Base-by-base conservation (phyloP, 2,329 filamentous ascomycete species). In the Phyllosticta citrichinensis region DNA sequence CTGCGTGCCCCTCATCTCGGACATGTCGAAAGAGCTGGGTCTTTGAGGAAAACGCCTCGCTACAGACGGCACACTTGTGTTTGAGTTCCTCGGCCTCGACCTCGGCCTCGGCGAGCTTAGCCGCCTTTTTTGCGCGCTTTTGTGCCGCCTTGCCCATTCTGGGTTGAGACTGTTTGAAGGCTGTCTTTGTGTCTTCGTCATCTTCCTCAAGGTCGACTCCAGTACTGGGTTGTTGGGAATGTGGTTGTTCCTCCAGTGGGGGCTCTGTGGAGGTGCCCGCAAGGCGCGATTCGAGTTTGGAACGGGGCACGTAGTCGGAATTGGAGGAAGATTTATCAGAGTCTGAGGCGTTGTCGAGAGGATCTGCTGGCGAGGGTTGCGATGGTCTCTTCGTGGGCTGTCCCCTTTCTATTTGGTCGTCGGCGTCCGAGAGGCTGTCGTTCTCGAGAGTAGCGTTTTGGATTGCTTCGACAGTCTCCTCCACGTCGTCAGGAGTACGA, bases 1-100 rank as follows among this genome's bases (percentile, higher is more conserved):
- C 82, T 5, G 86, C 87, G 75, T 94, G 89, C 10, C 76, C 76
- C 19, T 82, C 74, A 10, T 85, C 81, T 64, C 84, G 83, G 62
- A 94, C 80, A 71, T 95, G 91, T 58, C 82, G 77, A 70, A 93
- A 93, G n/a, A 95, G 74, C 65, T 84, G 85, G 5, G 83, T 87
- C 65, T 85, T 87, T 1, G 87, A 90, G 0, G 82, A 83, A 75
- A 97, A 99, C 0, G 76, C 81, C 65, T 88, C 90, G 65, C 85
- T 82, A 73, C 94, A 97, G 5, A 85, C 83, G 2, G 87, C 82
- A 70, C 94, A 97, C 67, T 86, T 86, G 59, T 89, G 82, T 27
- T 84, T 76, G 65, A 65, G 20, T 2, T 70, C 71, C 5, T 64
- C 56, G 20, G 70, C 57, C 5, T 64, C 56, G 20, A 69, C 57